Evolutionary conservation across 139 green algal species (phyloP).

Genomic region (Dunaliella primolecta): DNA sequence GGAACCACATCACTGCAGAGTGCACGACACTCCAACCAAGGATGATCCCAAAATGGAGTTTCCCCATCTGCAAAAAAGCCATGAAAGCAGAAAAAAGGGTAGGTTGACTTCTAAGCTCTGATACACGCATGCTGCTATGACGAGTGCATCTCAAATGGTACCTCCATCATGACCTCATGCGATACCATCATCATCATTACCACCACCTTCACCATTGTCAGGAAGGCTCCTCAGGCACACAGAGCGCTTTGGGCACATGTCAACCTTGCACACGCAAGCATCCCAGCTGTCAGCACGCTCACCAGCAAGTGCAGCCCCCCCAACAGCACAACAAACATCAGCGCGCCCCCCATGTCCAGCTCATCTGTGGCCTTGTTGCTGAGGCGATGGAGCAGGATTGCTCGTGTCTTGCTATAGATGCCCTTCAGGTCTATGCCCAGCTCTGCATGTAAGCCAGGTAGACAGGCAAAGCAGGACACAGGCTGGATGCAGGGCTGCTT

Average conservation of each 20-base stretch:
- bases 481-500: too few species aligned
- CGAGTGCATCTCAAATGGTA: too few species aligned
- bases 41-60: slow-evolving; percentile 93
- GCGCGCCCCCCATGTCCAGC: slow-evolving; percentile 85
- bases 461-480: background rate
- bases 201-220: too few species aligned
- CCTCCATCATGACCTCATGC: too few species aligned
- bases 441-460: slow-evolving; percentile 55
- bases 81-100: too few species aligned
- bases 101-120: too few species aligned
- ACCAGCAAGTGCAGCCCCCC: slow-evolving; percentile 84
- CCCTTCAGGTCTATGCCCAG: slow-evolving; percentile 87
- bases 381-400: slow-evolving; percentile 67
- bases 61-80: slow-evolving; percentile 71
- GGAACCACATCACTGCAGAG: slow-evolving; percentile 70
- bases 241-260: too few species aligned
- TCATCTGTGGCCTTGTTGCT: slow-evolving; percentile 59
- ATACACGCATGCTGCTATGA: too few species aligned
- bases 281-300: slow-evolving; percentile 11
- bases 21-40: slow-evolving; percentile 88
- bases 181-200: too few species aligned
- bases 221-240: too few species aligned
- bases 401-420: slow-evolving; percentile 71
- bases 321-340: slow-evolving; percentile 79
- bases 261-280: too few species aligned